Base-by-base conservation (phyloP, 192 early-diverging fungal species). In the Lunasporangiospora selenospora region DNA sequence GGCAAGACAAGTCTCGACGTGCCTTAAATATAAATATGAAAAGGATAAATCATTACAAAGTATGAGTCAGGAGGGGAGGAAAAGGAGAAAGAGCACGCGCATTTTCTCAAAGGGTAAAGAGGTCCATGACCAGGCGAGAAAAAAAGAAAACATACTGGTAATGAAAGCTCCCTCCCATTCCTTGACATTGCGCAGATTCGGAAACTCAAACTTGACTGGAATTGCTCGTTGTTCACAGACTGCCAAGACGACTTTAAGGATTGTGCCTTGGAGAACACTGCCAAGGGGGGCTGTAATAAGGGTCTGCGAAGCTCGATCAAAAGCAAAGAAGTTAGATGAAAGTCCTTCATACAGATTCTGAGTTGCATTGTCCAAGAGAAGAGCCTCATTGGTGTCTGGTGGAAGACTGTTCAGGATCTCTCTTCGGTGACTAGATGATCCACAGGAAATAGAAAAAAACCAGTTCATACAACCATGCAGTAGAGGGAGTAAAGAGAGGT, bases 141-240 rank as follows among this genome's bases (percentile, higher is more conserved):
- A 15, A 19, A 37, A 27, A 23, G 11, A 3, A 2, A 15, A 76
- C 70, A 76, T 75, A 90, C 88, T 89, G 9, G 87, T 76, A 33
- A 92, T 56, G 65, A 90, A 92, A 10, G 87, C 85, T 9, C 89
- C 87, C 26, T 82, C 57, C 89, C 89, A 90, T n/a, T 65, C 65
- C 4, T 66, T 52, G 18, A 69, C 70, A 34, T 85, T 78, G 37
- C 63, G 47, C 27, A 84, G 36, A 9, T 61, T 83, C 1, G 90
- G 90, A 48, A 85, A 89, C 19, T 53, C 40, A 60, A 67, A 87
- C 30, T 57, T 48, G 42, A 90, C 65, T 9, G 69, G 69, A 24
- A 92, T 89, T 5, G 64, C 57, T 37, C 80, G 50, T 3, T 65
- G 38, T 30, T 83, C 65, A 38, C 90, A 92, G n/a, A 87, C 67